Conservation (phyloP, 352 stramenopile genomes). For the Pythium insidiosum region DNA sequence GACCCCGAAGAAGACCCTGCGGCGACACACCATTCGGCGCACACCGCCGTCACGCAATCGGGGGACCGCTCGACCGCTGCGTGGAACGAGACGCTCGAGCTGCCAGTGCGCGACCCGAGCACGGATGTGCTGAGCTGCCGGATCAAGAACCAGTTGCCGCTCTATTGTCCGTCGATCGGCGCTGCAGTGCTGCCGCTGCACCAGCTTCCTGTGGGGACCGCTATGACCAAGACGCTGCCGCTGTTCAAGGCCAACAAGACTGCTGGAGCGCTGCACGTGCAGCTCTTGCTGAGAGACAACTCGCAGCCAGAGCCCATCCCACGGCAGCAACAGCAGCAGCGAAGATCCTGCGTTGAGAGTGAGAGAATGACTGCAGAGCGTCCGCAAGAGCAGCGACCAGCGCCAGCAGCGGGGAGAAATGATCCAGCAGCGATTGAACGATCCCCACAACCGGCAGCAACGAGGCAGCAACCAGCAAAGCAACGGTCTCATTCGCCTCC, state of each 20-base stretch:
- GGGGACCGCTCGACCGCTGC: slow-evolving; percentile 22
- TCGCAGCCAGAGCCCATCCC: no score
- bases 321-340: no score
- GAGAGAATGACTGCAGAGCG: no score
- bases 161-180: slow-evolving; percentile 55
- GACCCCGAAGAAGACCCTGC: no score
- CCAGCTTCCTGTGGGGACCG: slow-evolving; percentile 32
- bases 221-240: slow-evolving; percentile 44
- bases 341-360: no score
- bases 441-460: no score
- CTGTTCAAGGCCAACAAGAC: slow-evolving; percentile 39
- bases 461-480: no score
- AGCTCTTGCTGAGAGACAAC: slow-evolving; percentile 26
- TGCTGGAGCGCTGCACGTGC: slow-evolving; percentile 39
- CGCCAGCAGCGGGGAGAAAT: no score
- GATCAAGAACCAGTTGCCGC: slow-evolving; percentile 56
- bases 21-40: slow-evolving; percentile 47
- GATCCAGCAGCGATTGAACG: no score
- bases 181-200: slow-evolving; percentile 44
- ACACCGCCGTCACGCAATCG: slow-evolving; percentile 41
- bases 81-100: slow-evolving; percentile 75
- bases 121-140: slow-evolving; percentile 59
- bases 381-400: no score
- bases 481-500: no score
- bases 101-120: slow-evolving; percentile 34